Evolutionary conservation across 148 eudicot species (phyloP), one percentile per base, ranked within the genome.

Genomic region (Chenopodium suecicum): DNA sequence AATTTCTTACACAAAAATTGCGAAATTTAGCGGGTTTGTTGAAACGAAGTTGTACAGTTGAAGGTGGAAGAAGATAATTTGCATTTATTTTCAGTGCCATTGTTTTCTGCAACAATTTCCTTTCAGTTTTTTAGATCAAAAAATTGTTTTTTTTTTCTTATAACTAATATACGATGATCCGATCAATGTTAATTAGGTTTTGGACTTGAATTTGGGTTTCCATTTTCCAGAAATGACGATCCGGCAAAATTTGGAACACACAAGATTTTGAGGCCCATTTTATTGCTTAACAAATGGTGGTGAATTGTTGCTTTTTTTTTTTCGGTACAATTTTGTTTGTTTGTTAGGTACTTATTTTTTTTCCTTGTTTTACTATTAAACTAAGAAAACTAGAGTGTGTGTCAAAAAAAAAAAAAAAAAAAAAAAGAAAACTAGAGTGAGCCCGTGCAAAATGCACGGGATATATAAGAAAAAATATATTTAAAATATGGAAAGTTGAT

Each of bases 1-100:
- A 81, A 78, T 83, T 83, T 79, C 20, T 63, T 7, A 78, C 80
- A 60, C 79, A 68, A 68, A 83, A 74, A 0, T 27, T 80, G 20
- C 50, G 73, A 73, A 76, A 29, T 56, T 86, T 77, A 1, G 78
- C 73, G 73, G 88, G 83, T 80, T 80, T 83, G 19, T 70, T 78
- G 69, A 7, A 66, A 67, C 31, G 50, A 60, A 86, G 19, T 60
- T 78, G 82, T 44, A 27, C 37, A 64, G 62, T 74, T 67, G 82
- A 83, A 73, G 82, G 78, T 46, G 84, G 52, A 77, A 17, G 79
- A 47, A 83, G 73, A 78, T 54, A 67, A 80, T 73, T 78, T 44
- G 86, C 25, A 80, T 66, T 78, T 11, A 80, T 29, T 22, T 60
- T 58, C 7, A 80, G 4, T 67, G 86, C 75, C 84, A 86, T 80